These are phyloP conservation scores for Onygena corvina DNA, from an alignment of 2,329 filamentous ascomycete species.

Conservation along the genomic window DNA sequence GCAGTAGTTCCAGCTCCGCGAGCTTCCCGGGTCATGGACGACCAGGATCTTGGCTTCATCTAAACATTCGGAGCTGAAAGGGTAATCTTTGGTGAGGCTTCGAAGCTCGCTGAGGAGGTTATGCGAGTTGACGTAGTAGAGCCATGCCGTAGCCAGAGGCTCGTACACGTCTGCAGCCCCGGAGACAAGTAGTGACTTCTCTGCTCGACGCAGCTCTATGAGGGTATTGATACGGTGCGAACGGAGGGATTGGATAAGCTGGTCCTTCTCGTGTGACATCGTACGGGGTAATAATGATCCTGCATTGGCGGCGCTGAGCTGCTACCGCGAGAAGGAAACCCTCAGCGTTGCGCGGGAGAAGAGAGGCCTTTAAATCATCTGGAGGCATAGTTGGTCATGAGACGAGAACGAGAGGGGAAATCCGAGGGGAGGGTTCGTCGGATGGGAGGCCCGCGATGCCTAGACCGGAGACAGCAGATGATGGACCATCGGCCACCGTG, in stretches of 20 bases:
- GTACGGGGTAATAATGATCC: neutral
- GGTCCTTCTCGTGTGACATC: conserved; percentile 36
- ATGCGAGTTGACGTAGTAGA: conserved; percentile 58
- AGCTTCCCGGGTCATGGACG: conserved; percentile 50
- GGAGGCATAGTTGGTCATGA: neutral
- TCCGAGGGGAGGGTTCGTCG: neutral
- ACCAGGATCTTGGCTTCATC: conserved; percentile 55
- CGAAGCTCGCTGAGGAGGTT: conserved; percentile 59
- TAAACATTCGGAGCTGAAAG: conserved; percentile 53
- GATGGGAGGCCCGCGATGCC: neutral
- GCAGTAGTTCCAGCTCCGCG: conserved; percentile 63
- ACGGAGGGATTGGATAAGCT: conserved; percentile 51
- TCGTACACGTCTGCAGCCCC: conserved; percentile 48
- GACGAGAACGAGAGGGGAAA: neutral
- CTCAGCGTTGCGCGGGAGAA: no score
- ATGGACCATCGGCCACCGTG: neutral
- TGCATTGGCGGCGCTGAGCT: no score
- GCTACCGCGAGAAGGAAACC: neutral
- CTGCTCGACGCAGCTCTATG: conserved; percentile 58
- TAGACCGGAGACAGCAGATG: neutral
- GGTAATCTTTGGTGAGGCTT: conserved; percentile 54
- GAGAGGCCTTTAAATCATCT: neutral
- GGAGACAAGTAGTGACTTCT: conserved; percentile 50
- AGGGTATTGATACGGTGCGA: conserved; percentile 62
- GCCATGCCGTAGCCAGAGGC: conserved; percentile 60